Evolutionary conservation across 2,329 filamentous ascomycete species (phyloP).

Genomic region (Aspergillus sp.): DNA sequence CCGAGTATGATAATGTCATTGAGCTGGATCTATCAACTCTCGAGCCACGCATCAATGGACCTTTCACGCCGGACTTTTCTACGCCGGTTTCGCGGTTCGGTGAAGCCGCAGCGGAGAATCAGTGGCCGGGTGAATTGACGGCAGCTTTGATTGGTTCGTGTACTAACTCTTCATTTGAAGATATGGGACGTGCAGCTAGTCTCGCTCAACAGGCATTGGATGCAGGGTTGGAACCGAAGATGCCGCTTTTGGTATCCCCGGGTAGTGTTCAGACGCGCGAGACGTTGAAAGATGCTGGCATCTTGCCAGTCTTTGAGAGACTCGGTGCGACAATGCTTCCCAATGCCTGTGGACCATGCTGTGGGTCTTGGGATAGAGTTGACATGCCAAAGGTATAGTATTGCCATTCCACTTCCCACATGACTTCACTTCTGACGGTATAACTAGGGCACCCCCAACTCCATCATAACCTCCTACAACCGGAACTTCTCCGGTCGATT

Average conservation of each 20-base stretch:
- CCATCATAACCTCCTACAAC: background rate
- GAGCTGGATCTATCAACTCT: background rate
- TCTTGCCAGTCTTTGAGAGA: background rate
- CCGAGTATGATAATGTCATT: background rate
- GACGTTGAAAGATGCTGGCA: background rate
- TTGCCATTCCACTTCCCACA: background rate
- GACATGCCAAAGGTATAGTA: background rate
- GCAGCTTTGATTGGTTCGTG: background rate
- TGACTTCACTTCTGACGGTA: background rate
- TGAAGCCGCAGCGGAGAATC: background rate
- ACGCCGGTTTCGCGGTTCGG: background rate
- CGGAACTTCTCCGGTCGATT: background rate
- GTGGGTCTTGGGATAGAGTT: background rate
- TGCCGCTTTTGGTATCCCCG: background rate
- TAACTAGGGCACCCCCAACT: background rate
- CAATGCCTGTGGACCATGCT: background rate
- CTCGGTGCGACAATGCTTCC: background rate
- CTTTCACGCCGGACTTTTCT: background rate
- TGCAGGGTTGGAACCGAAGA: background rate
- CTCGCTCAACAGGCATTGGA: background rate
- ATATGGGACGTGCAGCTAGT: background rate
- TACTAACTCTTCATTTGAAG: constrained; percentile 1
- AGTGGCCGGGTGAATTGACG: background rate
- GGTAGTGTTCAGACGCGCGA: constrained; percentile 1
- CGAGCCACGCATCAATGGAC: background rate